These are phyloP conservation scores for Melampsora larici-populina DNA, from an alignment of 1,284 basidiomycete genomes.

Conservation along the genomic window DNA sequence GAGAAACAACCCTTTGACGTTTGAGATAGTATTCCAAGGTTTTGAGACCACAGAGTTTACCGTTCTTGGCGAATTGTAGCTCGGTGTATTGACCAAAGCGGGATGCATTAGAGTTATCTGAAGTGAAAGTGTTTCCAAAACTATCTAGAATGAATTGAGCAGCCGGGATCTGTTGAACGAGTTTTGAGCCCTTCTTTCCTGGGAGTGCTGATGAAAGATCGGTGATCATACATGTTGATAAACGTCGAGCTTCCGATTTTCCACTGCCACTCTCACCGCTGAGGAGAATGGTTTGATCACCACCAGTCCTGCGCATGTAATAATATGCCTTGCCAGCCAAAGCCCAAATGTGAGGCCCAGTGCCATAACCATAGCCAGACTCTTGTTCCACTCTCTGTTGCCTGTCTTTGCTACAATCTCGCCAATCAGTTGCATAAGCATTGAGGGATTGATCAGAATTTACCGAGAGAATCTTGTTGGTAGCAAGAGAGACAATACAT, in stretches of 20 bases:
- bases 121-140: conserved; percentile 67
- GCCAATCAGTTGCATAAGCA: conserved; percentile 75
- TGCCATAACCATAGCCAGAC: conserved; percentile 41
- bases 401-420: conserved; percentile 59
- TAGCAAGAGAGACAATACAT: conserved; percentile 74
- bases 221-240: conserved; percentile 84
- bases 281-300: conserved; percentile 85
- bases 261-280: conserved; percentile 87
- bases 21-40: conserved; percentile 97
- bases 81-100: conserved; percentile 56
- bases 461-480: conserved; percentile 75
- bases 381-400: conserved; percentile 55
- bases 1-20: conserved; percentile 78
- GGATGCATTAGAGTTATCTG: conserved; percentile 55
- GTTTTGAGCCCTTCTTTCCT: conserved; percentile 89
- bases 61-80: conserved; percentile 58
- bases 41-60: conserved; percentile 82
- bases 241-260: conserved; percentile 81
- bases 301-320: conserved; percentile 87
- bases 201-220: conserved; percentile 81
- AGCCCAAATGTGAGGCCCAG: conserved; percentile 75
- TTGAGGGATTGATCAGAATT: conserved; percentile 76
- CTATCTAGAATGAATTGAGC: conserved; percentile 92
- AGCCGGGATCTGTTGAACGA: conserved; percentile 78
- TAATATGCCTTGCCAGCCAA: conserved; percentile 87